A percentile compares a stretch with the other conserved stretches of the same genome.
These are phyloP conservation scores for Pythium biforme DNA, from an alignment of 352 stramenopile species.

Conservation along the genomic window DNA sequence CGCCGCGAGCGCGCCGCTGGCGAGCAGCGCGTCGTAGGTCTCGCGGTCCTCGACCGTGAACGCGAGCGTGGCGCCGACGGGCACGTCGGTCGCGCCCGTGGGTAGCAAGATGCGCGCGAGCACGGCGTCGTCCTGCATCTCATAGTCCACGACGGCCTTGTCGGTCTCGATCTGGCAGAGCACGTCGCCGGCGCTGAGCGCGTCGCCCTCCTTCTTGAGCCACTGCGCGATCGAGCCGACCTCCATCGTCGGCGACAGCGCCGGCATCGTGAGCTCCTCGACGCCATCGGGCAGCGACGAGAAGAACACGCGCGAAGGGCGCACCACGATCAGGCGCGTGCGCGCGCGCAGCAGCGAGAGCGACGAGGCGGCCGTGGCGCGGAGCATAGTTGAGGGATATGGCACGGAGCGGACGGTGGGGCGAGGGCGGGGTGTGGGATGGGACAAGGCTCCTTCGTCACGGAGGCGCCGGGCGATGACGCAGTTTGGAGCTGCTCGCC, in stretches of 20 bases:
- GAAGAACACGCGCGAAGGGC: conserved; percentile 27
- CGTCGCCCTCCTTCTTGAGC: conserved; percentile 91
- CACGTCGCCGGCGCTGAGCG: conserved; percentile 90
- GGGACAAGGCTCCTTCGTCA: too few relatives aligned
- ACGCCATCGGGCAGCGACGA: conserved; percentile 72
- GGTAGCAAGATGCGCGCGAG: conserved; percentile 93
- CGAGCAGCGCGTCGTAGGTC: conserved; percentile 59
- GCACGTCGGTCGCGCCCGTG: conserved; percentile 87
- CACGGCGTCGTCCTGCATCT: conserved; percentile 96
- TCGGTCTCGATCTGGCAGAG: conserved; percentile 98
- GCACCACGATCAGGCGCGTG: background rate
- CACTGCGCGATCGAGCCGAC: conserved; percentile 92
- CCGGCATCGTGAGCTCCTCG: conserved; percentile 89
- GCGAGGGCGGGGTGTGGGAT: background rate
- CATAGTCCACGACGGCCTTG: conserved; percentile 98
- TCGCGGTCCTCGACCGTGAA: conserved; percentile 93
- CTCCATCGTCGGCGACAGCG: conserved; percentile 97
- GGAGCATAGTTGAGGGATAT: conserved; percentile 9
- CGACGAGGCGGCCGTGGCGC: conserved; percentile 8
- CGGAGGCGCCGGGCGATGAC: conserved; percentile 21
- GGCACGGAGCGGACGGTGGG: too few relatives aligned
- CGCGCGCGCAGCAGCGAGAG: conserved; percentile 11
- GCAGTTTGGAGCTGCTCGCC: conserved; percentile 8
- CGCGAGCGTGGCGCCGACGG: conserved; percentile 91
- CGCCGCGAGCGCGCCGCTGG: conserved; percentile 53